A percentile compares a stretch with the other conserved stretches of the same genome.
Conservation (phyloP, 2,329 filamentous ascomycete genomes). For the Amphichorda felina region DNA sequence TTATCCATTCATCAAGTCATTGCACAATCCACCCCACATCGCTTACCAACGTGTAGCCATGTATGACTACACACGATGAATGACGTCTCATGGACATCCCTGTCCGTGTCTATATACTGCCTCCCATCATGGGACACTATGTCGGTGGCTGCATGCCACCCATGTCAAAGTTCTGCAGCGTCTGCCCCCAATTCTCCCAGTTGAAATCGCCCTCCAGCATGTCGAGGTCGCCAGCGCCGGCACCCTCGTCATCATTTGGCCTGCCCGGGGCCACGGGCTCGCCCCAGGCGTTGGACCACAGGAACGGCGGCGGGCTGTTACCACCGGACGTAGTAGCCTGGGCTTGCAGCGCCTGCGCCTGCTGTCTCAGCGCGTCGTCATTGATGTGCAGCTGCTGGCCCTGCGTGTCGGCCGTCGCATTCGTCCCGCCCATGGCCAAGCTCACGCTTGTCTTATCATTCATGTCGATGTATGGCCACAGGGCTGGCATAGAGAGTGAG, state of each 20-base stretch:
- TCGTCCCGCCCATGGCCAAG: neutral
- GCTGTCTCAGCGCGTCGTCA: constrained; percentile 8
- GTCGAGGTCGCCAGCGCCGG: constrained; percentile 14
- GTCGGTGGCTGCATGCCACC: neutral
- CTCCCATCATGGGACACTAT: too few species aligned
- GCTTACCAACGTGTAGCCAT: too few species aligned
- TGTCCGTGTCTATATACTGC: too few species aligned
- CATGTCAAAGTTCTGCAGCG: constrained; percentile 4
- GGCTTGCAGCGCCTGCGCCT: constrained; percentile 8
- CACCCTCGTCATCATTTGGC: neutral
- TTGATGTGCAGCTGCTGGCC: constrained; percentile 1
- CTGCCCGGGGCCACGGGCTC: too few species aligned
- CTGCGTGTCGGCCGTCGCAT: neutral
- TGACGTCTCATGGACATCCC: too few species aligned
- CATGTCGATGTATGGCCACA: constrained; percentile 15
- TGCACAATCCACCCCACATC: too few species aligned
- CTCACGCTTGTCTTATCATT: neutral
- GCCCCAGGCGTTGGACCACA: constrained; percentile 25
- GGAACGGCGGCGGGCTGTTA: constrained; percentile 24
- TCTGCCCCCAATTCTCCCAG: constrained; percentile 37
- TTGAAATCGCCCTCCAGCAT: constrained; percentile 31
- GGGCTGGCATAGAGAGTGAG: constrained; percentile 18
- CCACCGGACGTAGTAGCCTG: constrained; percentile 13
- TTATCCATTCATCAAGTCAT: too few species aligned
- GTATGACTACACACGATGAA: too few species aligned